Percentiles rank a stretch among this genome's conserved stretches.
phyloP scores from a whole-genome alignment of 164 flowering plant species.

The Macadamia integrifolia region DNA sequence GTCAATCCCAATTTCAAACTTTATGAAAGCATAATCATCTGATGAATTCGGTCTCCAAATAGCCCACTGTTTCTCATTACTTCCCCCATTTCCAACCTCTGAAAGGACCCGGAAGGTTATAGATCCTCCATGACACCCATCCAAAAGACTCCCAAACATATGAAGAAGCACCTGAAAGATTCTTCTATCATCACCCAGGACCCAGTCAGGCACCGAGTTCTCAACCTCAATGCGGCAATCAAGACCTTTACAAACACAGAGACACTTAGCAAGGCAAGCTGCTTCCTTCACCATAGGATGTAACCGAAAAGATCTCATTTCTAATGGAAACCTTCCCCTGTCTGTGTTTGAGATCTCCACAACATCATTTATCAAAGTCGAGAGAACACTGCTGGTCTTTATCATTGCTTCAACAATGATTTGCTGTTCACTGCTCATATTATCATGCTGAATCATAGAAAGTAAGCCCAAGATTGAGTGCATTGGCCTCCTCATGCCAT shows the following conservation, averaged over 20 bases:
- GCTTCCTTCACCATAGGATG: slow-evolving; percentile 72
- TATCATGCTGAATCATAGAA: slow-evolving; percentile 60
- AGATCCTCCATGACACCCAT: slow-evolving; percentile 30
- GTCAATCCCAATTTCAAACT: slow-evolving; percentile 54
- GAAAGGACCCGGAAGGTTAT: slow-evolving; percentile 37
- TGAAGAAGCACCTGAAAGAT: slow-evolving; percentile 89
- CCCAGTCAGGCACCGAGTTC: slow-evolving; percentile 51
- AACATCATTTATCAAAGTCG: slow-evolving; percentile 69
- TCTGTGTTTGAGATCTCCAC: slow-evolving; percentile 63
- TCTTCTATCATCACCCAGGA: slow-evolving; percentile 81
- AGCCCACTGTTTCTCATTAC: slow-evolving; percentile 56
- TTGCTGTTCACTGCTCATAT: slow-evolving; percentile 42
- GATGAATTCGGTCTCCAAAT: slow-evolving; percentile 56
- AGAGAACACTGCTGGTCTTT: slow-evolving; percentile 63
- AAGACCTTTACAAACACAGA: slow-evolving; percentile 54
- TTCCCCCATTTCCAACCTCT: slow-evolving; percentile 42
- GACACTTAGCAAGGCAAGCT: slow-evolving; percentile 72
- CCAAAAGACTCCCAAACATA: slow-evolving; percentile 74
- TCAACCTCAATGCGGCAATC: slow-evolving; percentile 45
- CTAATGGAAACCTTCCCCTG: slow-evolving; percentile 50
- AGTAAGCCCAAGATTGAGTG: slow-evolving; percentile 80
- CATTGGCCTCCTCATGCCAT: slow-evolving; percentile 87
- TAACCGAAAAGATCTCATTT: slow-evolving; percentile 48
- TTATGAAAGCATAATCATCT: slow-evolving; percentile 46
- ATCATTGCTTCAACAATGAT: slow-evolving; percentile 61